phyloP scores from a whole-genome alignment of 371 early-diverging fungal species.

The Capillidium heterosporum region DNA sequence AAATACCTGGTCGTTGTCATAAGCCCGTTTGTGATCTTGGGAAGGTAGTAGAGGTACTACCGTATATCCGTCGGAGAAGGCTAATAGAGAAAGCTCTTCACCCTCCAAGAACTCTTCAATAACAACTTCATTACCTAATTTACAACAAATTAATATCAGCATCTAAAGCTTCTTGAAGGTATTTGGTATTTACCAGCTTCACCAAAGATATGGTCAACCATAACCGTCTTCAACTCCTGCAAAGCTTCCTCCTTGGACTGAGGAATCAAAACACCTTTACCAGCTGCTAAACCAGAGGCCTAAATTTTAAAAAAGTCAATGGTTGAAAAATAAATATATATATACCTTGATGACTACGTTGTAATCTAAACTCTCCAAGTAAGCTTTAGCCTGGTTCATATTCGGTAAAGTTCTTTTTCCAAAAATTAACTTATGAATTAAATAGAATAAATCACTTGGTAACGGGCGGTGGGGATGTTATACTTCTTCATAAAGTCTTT shows the following conservation, averaged over 20 bases:
- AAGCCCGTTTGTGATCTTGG: constrained; percentile 93
- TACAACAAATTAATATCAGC: neutral
- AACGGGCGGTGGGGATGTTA: constrained; percentile 87
- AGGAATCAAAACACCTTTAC: constrained; percentile 93
- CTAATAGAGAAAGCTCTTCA: constrained; percentile 77
- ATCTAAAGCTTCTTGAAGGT: neutral
- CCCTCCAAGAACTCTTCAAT: constrained; percentile 89
- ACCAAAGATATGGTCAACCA: constrained; percentile 82
- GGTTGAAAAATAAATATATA: constrained; percentile 3
- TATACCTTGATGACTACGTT: constrained; percentile 58
- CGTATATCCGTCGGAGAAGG: constrained; percentile 93
- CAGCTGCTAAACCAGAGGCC: constrained; percentile 93
- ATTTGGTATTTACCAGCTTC: constrained; percentile 37
- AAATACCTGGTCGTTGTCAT: constrained; percentile 59
- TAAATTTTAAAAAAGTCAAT: constrained; percentile 13
- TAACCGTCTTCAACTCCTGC: constrained; percentile 60
- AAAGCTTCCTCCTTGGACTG: constrained; percentile 69
- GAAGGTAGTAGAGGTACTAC: constrained; percentile 74
- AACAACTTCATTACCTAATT: constrained; percentile 63
- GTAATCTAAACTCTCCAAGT: constrained; percentile 32
- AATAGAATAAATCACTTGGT: constrained; percentile 24
- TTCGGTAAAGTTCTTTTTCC: constrained; percentile 57
- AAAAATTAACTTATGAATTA: neutral
- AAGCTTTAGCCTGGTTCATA: constrained; percentile 56
- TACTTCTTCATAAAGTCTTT: constrained; percentile 95